phyloP scores from a whole-genome alignment of 1,284 basidiomycete genomes.

The Apiotrichum sp. region DNA sequence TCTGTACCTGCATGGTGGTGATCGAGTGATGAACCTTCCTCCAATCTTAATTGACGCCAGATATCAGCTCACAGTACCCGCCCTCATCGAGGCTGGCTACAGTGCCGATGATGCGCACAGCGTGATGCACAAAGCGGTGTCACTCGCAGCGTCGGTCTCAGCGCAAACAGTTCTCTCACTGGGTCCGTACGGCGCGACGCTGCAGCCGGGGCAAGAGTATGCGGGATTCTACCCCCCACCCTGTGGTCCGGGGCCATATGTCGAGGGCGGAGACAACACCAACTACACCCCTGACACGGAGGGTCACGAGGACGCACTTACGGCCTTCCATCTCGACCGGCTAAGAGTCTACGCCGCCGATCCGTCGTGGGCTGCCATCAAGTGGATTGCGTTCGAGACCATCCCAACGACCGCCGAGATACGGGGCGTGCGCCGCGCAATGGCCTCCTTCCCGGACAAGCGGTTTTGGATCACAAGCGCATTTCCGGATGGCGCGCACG shows the following conservation, averaged over 20 bases:
- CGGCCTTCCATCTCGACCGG: slow-evolving; percentile 62
- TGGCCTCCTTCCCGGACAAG: slow-evolving; percentile 46
- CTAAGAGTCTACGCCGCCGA: slow-evolving; percentile 54
- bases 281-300: slow-evolving; percentile 11
- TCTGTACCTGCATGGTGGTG: too few relatives aligned
- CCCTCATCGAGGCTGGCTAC: slow-evolving; percentile 42
- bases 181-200: slow-evolving; percentile 66
- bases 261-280: neutral
- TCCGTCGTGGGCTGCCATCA: slow-evolving; percentile 56
- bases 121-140: slow-evolving; percentile 57
- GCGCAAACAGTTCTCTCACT: slow-evolving; percentile 58
- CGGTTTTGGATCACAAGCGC: slow-evolving; percentile 73
- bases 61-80: slow-evolving; percentile 15
- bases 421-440: slow-evolving; percentile 59
- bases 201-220: slow-evolving; percentile 65
- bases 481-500: slow-evolving; percentile 51
- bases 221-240: slow-evolving; percentile 67
- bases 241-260: slow-evolving; percentile 53
- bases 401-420: slow-evolving; percentile 64
- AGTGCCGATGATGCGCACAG: slow-evolving; percentile 47
- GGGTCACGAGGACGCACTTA: slow-evolving; percentile 50
- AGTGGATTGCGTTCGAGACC: slow-evolving; percentile 72
- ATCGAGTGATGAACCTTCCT: too few relatives aligned
- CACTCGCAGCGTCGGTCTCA: slow-evolving; percentile 49
- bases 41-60: slow-evolving; percentile 2